Evolutionary conservation across 345 rosid genomes (phyloP).

Genomic region (Iberis pinnata): DNA sequence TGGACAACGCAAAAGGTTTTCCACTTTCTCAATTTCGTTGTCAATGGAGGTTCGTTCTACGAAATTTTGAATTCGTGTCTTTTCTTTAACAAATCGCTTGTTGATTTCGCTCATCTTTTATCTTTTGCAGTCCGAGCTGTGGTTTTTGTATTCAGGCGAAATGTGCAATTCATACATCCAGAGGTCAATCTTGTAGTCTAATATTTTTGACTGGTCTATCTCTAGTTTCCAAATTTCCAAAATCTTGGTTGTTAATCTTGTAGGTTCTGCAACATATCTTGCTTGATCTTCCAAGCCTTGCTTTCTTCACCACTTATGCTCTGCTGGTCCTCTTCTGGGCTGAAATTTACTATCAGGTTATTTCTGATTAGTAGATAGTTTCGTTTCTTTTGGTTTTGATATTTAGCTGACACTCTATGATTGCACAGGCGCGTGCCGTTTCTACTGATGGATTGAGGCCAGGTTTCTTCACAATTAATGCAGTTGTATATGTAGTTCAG

Average conservation of each 20-base stretch:
- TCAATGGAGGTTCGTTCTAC: constrained; percentile 64
- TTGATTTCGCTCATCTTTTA: constrained; percentile 9
- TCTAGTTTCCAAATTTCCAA: constrained; percentile 1
- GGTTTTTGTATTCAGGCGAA: constrained; percentile 61
- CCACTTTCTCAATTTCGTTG: constrained; percentile 86
- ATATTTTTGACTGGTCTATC: background rate
- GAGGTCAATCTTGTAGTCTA: constrained; percentile 30
- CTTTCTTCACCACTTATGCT: constrained; percentile 83
- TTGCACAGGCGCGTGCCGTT: constrained; percentile 67
- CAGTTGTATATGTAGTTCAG: constrained; percentile 67
- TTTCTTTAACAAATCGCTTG: constrained; percentile 1
- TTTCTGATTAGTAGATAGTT: background rate
- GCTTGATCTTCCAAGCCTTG: constrained; percentile 85
- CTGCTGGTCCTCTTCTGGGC: constrained; percentile 96
- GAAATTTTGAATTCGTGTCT: background rate
- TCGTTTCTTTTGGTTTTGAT: background rate
- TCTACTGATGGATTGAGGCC: constrained; percentile 82
- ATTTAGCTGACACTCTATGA: constrained; percentile 2
- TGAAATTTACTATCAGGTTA: constrained; percentile 88
- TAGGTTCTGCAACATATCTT: constrained; percentile 70
- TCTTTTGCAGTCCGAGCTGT: constrained; percentile 51
- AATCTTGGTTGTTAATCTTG: constrained; percentile 9
- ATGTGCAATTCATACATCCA: constrained; percentile 55
- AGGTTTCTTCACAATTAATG: constrained; percentile 74
- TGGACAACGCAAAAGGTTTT: constrained; percentile 97